Evolutionary conservation across 768 basidiomycete genomes (phyloP), one percentile per base, ranked within the genome.

Genomic region (Panaeolus papilionaceus): DNA sequence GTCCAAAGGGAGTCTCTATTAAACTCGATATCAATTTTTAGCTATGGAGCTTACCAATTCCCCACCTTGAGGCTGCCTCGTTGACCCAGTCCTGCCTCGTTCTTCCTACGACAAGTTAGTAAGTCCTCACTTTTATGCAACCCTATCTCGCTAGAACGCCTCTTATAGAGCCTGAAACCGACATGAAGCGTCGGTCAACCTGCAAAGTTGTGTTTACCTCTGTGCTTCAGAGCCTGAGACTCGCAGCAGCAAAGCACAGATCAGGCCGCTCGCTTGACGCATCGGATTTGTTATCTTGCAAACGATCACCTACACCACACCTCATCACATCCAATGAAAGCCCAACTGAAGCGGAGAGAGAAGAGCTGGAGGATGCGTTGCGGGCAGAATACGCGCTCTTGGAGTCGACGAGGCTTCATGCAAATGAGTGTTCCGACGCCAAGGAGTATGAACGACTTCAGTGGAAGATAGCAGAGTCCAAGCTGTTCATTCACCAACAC

Each of bases 261-360:
- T 12, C 54, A 12, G 54, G 14, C 14, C 26, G 33, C 1, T 58
- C 54, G 28, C n/a, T 58, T 58, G 54, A 58, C 18, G 54, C 54
- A 33, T 58, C 54, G 11, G 54, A 58, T 9, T 16, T 16, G 26
- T 58, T 58, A 58, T 58, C 54, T 28, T 58, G 26, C 54, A 58
- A 58, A 37, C 26, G 54, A 58, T 58, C 74, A 28, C 75, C 74
- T n/a, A 69, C 67, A 26, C 71, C 74, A 12, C 68, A 73, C 39
- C 70, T 75, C 14, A 64, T 74, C 16, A 33, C 42, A n/a, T 72
- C 69, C 14, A 75, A 76, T 63, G 39, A 39, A n/a, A 67, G 71
- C 16, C 71, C 74, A 11, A 68, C 68, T 10, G 69, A 73, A 2
- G n/a, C 18, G 2, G 74, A 76, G 61, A 62, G 40, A 18, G 47